Evolutionary conservation across 2,329 filamentous ascomycete species (phyloP), one percentile per base, ranked within the genome.

Genomic region (Diaporthe destruens): DNA sequence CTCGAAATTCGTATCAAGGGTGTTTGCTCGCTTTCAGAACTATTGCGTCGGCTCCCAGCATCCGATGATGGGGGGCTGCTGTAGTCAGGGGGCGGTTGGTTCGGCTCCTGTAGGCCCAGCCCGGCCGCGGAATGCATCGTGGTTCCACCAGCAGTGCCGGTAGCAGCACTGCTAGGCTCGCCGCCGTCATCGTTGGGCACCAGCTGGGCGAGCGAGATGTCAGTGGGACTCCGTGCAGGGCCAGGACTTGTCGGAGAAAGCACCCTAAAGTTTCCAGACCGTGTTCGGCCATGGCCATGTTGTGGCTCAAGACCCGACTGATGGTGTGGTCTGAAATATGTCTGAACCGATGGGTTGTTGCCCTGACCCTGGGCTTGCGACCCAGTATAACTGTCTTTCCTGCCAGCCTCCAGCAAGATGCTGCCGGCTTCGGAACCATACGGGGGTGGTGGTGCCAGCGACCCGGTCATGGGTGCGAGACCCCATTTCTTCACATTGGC

Each of bases 401-500:
- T 89, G 16, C 96, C 96, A 7, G 94, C 92, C 80, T 98, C 96
- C 16, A 99, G 89, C 36, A 99, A 86, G 77, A 99, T 98, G 80
- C 95, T 98, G 78, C 96, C 96, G 83, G 98, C 95, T 84, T 98
- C 96, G 75, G 94, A 98, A 61, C 96, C 96, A 80, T 99, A 99
- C 1, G 96, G 96, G 66, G 96, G 96, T 55, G 96, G 96, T 20
- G 96, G 96, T 36, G 96, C 96, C 73, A 99, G 87, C 79, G 94
- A 98, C 73, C 96, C 96, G 1, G 94, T 98, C 89, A 97, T 97
- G 6, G 96, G 96, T 61, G 96, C 96, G 71, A 99, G 86, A 2
- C 96, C 96, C 96, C 96, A 99, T 87, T 98, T 99, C 90, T 99
- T 99, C 74, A 99, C 96, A 79, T 99, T 99, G 75, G 96, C 96